phyloP scores from a whole-genome alignment of 2,329 filamentous ascomycete species.

The Eutypella sp. region DNA sequence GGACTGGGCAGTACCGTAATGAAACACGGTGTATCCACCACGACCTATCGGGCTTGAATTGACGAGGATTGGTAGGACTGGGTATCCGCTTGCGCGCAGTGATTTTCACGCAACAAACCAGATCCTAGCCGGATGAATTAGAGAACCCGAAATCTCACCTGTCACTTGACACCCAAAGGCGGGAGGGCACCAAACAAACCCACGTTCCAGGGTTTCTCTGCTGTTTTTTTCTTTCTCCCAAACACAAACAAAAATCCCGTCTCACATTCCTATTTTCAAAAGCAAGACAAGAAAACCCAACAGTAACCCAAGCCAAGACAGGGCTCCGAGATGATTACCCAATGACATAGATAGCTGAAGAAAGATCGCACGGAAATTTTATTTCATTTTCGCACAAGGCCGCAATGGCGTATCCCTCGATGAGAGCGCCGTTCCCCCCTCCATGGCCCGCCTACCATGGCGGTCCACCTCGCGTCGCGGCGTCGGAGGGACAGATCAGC shows the following conservation, averaged over 20 bases:
- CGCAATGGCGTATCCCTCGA: not conserved
- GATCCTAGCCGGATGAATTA: not conserved
- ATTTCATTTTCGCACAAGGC: not conserved
- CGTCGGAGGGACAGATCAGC: not conserved
- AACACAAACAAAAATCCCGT: not conserved
- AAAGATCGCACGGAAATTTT: no score
- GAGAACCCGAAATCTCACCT: not conserved
- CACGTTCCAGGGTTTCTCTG: not conserved
- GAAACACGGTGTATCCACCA: not conserved
- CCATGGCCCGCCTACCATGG: not conserved
- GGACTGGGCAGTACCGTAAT: not conserved
- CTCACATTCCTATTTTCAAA: not conserved
- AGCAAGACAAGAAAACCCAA: no score
- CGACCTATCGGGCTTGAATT: not conserved
- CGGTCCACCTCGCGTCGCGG: not conserved
- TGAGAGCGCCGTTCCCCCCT: not conserved
- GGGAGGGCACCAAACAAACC: no score
- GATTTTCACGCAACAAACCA: not conserved
- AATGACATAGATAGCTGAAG: no score
- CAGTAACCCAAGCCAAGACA: no score
- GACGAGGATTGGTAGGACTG: not conserved
- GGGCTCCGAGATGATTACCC: no score
- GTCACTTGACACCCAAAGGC: not conserved
- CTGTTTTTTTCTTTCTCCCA: not conserved
- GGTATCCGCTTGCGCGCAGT: not conserved